Conservation (phyloP, 192 early-diverging fungal genomes). For the Gigaspora rosea region DNA sequence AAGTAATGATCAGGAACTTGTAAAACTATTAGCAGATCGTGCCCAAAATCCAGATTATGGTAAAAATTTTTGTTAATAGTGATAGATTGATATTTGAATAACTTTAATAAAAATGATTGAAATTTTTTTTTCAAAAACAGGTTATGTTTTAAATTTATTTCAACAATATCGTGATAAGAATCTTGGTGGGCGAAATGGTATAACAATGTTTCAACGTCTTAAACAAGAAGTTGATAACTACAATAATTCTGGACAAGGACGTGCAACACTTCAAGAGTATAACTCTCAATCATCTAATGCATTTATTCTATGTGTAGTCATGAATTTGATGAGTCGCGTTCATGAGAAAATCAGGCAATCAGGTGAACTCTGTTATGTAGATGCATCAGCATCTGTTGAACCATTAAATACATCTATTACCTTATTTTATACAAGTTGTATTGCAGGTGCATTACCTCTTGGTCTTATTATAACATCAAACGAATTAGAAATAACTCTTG, state of each 20-base stretch:
- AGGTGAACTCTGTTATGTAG: not conserved
- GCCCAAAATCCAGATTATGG: not conserved
- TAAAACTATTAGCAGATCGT: not conserved
- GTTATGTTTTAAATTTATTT: too few species aligned
- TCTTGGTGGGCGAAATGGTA: too few species aligned
- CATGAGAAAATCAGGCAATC: not conserved
- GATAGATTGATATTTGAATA: not conserved
- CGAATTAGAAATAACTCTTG: conserved; percentile 1
- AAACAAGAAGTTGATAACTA: not conserved
- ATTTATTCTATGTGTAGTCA: conserved; percentile 7
- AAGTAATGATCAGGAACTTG: not conserved
- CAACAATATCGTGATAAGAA: too few species aligned
- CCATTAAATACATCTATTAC: conserved; percentile 2
- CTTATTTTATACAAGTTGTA: not conserved
- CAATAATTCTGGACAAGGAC: not conserved
- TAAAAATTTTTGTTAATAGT: not conserved
- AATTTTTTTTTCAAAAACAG: too few species aligned
- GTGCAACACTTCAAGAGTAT: not conserved
- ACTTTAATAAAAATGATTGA: too few species aligned
- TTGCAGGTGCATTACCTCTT: not conserved
- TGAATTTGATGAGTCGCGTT: not conserved
- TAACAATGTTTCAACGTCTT: too few species aligned
- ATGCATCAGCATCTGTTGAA: conserved; percentile 5
- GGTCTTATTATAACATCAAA: not conserved
- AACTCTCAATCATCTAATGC: not conserved